Evolutionary conservation across 495 filamentous ascomycete species (phyloP), one percentile per base, ranked within the genome.

Genomic region (Cairneyella variabilis): DNA sequence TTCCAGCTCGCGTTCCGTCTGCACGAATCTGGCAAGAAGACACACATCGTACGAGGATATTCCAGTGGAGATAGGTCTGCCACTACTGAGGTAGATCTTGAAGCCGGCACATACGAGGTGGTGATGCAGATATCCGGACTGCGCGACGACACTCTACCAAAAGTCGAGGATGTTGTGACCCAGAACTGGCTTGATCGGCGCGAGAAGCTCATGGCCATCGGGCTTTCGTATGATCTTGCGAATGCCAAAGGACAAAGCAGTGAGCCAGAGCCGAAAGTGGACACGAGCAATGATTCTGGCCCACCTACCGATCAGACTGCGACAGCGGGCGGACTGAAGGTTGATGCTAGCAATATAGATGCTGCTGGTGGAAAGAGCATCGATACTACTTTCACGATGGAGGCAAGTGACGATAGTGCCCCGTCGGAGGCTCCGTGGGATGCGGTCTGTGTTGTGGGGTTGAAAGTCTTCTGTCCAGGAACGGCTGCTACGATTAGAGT

Each of bases 1-100:
- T 96, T 92, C 68, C 65, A 81, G 6, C 70, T 96, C 0, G 80
- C 86, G 47, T 96, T 96, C 71, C 83, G 90, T 18, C 64, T 97
- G 0, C 85, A 96, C 60, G 86, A 84, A 62, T 81, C 88, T 28
- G 88, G 82, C 32, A 80, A 93, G 48, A 75, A 86, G 40, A 85
- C 89, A 44, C 95, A 95, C 62, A 80, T 95, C 20, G 84, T 95
- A 11, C 88, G 89, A 49, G 43, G 42, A 1, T 47, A 47, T n/a
- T 88, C 82, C 53, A 80, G 83, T 38, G 78, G 76, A 28, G 76
- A 64, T 22, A 85, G 91, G 18, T 89, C 86, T 3, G 85, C 90
- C 34, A 90, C 84, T 48, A 83, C 85, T 20, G 91, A 96, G 60
- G 74, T 96, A 7, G 73, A 88, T 20, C 79, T 96, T 12, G 86